Percentiles rank a stretch among this genome's conserved stretches.
Evolutionary conservation across 2,329 filamentous ascomycete species (phyloP).

Genomic region (Phialemonium atrogriseum): DNA sequence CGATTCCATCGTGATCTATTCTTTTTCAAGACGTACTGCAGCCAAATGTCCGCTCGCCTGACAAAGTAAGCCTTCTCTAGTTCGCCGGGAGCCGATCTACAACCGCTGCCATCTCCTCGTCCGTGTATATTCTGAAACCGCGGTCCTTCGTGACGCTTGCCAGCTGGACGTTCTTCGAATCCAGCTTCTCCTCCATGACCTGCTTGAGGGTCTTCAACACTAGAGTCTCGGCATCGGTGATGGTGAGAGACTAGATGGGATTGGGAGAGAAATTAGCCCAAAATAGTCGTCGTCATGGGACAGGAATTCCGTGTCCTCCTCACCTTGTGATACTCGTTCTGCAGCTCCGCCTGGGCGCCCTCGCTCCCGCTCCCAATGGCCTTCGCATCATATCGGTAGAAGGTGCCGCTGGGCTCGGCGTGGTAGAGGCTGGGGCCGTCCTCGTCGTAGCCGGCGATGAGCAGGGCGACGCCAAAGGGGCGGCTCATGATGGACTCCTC

Average conservation of each 20-base stretch:
- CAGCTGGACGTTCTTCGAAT: conserved; percentile 96
- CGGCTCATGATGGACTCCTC: conserved; percentile 98
- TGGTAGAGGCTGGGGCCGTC: conserved; percentile 96
- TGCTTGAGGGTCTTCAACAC: conserved; percentile 98
- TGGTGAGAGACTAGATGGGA: conserved; percentile 72
- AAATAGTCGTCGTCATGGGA: no score
- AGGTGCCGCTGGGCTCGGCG: conserved; percentile 94
- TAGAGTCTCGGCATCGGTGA: conserved; percentile 86
- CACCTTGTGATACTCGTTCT: conserved; percentile 96
- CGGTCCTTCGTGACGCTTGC: conserved; percentile 96
- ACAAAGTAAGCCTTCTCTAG: no score
- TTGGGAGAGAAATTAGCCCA: no score
- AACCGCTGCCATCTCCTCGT: conserved; percentile 92
- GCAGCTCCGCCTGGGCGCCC: conserved; percentile 93
- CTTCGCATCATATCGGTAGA: conserved; percentile 98
- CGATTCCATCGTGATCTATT: no score
- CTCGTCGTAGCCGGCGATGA: conserved; percentile 96
- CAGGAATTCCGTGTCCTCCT: no score
- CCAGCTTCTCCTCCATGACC: conserved; percentile 99
- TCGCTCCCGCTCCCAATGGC: conserved; percentile 96
- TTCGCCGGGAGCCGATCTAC: conserved; percentile 73
- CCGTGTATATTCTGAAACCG: conserved; percentile 97
- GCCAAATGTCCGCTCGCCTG: no score
- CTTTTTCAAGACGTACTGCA: no score
- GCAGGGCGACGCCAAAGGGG: conserved; percentile 89